Base-by-base conservation (phyloP, 352 stramenopile genomes). In the Pythium myriotylum region DNA sequence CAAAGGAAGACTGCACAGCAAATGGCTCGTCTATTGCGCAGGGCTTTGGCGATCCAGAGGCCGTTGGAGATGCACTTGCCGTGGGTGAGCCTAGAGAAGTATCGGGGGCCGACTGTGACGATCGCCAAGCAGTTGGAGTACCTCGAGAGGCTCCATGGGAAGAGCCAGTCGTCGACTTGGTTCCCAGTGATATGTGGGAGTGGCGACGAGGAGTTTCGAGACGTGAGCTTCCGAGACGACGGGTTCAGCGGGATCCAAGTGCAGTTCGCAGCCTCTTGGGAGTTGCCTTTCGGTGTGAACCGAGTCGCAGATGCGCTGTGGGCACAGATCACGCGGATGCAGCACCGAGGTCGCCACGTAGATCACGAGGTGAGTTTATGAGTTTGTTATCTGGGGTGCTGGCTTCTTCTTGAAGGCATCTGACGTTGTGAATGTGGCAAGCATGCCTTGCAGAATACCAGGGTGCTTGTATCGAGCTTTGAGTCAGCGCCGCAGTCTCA, bases 381-480 rank as follows among this genome's bases (percentile, higher is more conserved):
- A 16, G 17, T 7, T 54, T 42, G 4, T 29, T 26, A 9, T 8
- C 37, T n/a, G n/a, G n/a, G n/a, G n/a, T n/a, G n/a, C n/a, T n/a
- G n/a, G n/a, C n/a, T n/a, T n/a, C n/a, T n/a, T n/a, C n/a, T n/a
- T n/a, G n/a, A n/a, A n/a, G n/a, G n/a, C n/a, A n/a, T 1, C 23
- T 39, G 27, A 54, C 29, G 17, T 45, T 47, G 13, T 43, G 13
- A 32, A 1, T 8, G n/a, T n/a, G 13, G 10, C 33, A 17, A 58
- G 51, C 51, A 58, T 27, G 39, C 13, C 7, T 4, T 58, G 4
- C 5, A 10, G 22, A 58, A 27, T 20, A 1, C 33, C 26, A 35
- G 17, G 4, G 51, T 49, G 2, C 23, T 49, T 1, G 51, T 58
- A 20, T 48, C 51, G 20, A 58, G 51, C 17, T 58, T 58, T 48